Percentiles rank a stretch among this genome's conserved stretches.
Conservation (phyloP, 116 monocot genomes). For the Iris pallida region DNA sequence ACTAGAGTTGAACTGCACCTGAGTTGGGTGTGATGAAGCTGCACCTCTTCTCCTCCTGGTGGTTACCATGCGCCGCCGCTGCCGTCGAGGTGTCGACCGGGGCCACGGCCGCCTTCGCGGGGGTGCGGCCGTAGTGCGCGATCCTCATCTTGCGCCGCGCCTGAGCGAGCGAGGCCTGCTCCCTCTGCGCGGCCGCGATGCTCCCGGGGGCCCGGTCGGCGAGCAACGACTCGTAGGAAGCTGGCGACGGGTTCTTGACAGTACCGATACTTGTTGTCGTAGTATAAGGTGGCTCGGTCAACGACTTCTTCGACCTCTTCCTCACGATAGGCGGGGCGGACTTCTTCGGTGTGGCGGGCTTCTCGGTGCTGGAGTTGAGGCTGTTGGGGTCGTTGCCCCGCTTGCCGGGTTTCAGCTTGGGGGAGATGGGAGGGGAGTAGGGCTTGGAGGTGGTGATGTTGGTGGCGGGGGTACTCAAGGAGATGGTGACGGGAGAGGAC, state of each 20-base stretch:
- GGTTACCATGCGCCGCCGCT: not conserved
- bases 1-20: conserved; percentile 30
- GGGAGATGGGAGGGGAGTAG: conserved; percentile 21
- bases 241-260: not conserved
- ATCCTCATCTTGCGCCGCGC: conserved; percentile 69
- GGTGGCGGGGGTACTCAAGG: not conserved
- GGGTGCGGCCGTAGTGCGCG: conserved; percentile 72
- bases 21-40: conserved; percentile 80
- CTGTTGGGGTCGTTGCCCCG: conserved; percentile 26
- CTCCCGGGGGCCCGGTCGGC: conserved; percentile 47
- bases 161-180: conserved; percentile 47
- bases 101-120: conserved; percentile 21
- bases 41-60: conserved; percentile 68
- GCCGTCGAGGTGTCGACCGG: not conserved
- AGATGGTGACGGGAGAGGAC: conserved; percentile 10
- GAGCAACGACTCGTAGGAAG: not conserved
- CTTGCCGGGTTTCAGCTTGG: conserved; percentile 22
- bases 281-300: not conserved
- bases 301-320: conserved; percentile 47
- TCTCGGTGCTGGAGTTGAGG: conserved; percentile 39
- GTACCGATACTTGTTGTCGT: not conserved
- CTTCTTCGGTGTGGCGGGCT: conserved; percentile 19
- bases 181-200: conserved; percentile 75
- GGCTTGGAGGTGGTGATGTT: not conserved
- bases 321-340: conserved; percentile 5